These are phyloP conservation scores for Trametes maxima DNA, from an alignment of 768 basidiomycete species.

Conservation along the genomic window DNA sequence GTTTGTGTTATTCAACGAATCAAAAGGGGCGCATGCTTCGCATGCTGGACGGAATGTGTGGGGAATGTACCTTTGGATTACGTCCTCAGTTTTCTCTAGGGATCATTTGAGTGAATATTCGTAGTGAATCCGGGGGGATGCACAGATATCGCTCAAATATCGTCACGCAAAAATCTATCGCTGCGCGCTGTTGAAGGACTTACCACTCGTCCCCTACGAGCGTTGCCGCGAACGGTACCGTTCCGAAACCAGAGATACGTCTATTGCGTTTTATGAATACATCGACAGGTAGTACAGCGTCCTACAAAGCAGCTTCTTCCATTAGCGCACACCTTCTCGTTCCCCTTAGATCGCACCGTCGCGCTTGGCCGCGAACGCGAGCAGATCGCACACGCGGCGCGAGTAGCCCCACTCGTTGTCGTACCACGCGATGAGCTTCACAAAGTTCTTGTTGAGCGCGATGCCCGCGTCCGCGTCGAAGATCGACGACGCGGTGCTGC, in stretches of 20 bases:
- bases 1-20: no score
- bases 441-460: slow-evolving; percentile 86
- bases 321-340: neutral
- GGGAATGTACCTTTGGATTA: no score
- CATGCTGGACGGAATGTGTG: no score
- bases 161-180: no score
- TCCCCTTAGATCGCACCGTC: slow-evolving; percentile 46
- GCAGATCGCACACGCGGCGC: slow-evolving; percentile 86
- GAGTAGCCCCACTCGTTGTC: slow-evolving; percentile 97
- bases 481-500: slow-evolving; percentile 77
- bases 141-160: no score
- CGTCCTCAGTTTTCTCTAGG: no score
- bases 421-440: slow-evolving; percentile 97
- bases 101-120: no score
- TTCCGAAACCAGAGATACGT: slow-evolving; percentile 8
- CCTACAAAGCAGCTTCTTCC: slow-evolving; percentile 10
- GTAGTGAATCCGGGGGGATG: no score
- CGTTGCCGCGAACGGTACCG: neutral
- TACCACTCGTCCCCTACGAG: no score
- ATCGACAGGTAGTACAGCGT: slow-evolving; percentile 4
- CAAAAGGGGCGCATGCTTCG: no score
- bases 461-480: slow-evolving; percentile 96
- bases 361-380: slow-evolving; percentile 77
- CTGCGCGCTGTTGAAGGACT: no score
- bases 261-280: slow-evolving; percentile 21